Base-by-base conservation (phyloP, 129 eudicot genomes). In the Oenanthe sinensis region DNA sequence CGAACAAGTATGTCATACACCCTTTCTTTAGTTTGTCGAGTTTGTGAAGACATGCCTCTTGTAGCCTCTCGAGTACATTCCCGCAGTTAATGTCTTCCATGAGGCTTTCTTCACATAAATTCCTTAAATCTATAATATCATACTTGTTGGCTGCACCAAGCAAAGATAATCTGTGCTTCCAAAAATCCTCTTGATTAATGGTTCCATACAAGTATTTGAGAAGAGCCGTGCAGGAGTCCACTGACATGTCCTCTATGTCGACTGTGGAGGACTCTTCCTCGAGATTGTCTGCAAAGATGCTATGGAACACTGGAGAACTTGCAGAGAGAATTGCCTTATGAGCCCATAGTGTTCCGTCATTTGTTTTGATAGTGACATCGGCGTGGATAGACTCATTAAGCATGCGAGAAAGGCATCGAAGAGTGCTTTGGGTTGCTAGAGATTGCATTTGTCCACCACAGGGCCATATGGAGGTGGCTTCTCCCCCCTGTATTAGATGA, bases 21-120 rank as follows among this genome's bases (percentile, higher is more conserved):
- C 98, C 98, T 73, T 83, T 91, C 91, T 94, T 94, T 75, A 94
- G 78, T 81, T 88, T 94, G 28, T 91, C 83, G 22, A 94, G 92
- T 82, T 87, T 90, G 86, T 94, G 90, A 79, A 94, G 93, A 96
- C 98, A 94, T 0, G 98, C 98, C 77, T 91, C 97, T 79, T 94
- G 98, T 89, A 94, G 79, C 78, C 98, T 87, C 91, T 94, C 97
- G 4, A 94, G 97, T 71, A 94, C 98, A 76, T 94, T 94, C 15
- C 85, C 88, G 0, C 96, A 82, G 79, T 91, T 91, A 12, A 94
- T 90, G 52, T 94, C 98, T 84, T 94, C 97, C 49, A 94, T 74
- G 55, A 94, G 88, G 77, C 98, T 94, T 71, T 94, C 97, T 81
- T 94, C 98, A 30, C 98, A 94, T 63, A 92, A 81, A 74, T 91